These are phyloP conservation scores for Ramaria sp. DNA, from an alignment of 768 basidiomycete species.

Conservation along the genomic window DNA sequence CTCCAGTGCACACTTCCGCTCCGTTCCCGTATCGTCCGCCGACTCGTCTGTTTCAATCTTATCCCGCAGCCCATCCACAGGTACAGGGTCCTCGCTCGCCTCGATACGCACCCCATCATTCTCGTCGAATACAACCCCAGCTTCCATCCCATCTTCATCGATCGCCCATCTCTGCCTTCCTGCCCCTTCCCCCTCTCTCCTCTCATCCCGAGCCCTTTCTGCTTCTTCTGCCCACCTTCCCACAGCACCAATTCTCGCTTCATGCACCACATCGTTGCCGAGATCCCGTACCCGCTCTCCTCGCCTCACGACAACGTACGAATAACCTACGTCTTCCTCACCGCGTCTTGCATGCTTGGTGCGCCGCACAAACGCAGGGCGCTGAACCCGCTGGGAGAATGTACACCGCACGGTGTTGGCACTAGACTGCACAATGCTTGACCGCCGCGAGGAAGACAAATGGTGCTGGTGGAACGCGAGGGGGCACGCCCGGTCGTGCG, in stretches of 20 bases:
- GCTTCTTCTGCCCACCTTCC: slow-evolving; percentile 11
- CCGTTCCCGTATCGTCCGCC: slow-evolving; percentile 40
- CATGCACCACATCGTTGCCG: background rate
- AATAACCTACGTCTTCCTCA: slow-evolving; percentile 81
- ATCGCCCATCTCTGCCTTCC: slow-evolving; percentile 12
- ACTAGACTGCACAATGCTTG: slow-evolving; percentile 35
- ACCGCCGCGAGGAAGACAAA: slow-evolving; percentile 20
- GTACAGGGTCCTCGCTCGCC: slow-evolving; percentile 11
- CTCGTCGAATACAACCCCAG: slow-evolving; percentile 1
- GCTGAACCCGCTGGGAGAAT: slow-evolving; percentile 80
- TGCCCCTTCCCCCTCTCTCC: background rate
- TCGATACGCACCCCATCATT: slow-evolving; percentile 1
- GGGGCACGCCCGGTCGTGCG: slow-evolving; percentile 83
- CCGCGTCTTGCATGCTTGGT: slow-evolving; percentile 83
- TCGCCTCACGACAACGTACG: slow-evolving; percentile 80
- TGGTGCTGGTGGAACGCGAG: slow-evolving; percentile 21
- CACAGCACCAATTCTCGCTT: slow-evolving; percentile 13
- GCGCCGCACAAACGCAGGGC: slow-evolving; percentile 71
- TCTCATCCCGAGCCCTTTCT: background rate
- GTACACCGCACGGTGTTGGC: slow-evolving; percentile 44
- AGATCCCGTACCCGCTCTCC: slow-evolving; percentile 57
- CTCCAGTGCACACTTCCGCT: slow-evolving; percentile 34
- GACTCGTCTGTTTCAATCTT: background rate
- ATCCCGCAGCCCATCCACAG: slow-evolving; percentile 15
- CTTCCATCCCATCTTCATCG: slow-evolving; percentile 4